A percentile compares a stretch with the other conserved stretches of the same genome.
Evolutionary conservation across 1,284 basidiomycete genomes (phyloP).

Genomic region (Irpex rosettiformis): DNA sequence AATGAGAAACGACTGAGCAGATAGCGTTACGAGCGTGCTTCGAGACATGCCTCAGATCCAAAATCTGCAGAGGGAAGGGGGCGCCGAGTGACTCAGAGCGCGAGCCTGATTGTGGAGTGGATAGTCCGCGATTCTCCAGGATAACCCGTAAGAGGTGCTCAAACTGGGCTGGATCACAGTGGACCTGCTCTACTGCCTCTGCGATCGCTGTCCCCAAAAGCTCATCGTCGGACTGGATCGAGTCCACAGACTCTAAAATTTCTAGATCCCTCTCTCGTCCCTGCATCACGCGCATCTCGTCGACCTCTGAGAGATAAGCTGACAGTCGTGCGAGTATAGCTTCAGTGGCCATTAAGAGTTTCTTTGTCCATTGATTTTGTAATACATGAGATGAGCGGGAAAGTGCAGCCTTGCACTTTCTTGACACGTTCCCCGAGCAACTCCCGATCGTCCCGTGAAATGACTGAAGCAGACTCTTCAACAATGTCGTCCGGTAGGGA

Average conservation of each 20-base stretch:
- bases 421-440: background rate
- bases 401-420: too few species aligned
- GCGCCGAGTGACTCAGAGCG: background rate
- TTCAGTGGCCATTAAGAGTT: too few species aligned
- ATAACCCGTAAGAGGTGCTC: background rate
- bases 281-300: background rate
- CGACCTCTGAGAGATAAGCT: background rate
- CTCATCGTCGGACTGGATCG: background rate
- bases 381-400: too few species aligned
- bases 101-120: too few species aligned
- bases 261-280: background rate
- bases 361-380: too few species aligned
- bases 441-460: background rate
- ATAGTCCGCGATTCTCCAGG: background rate
- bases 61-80: background rate
- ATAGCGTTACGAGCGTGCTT: background rate
- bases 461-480: background rate
- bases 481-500: slow-evolving; percentile 5
- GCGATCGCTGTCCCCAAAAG: background rate
- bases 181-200: background rate
- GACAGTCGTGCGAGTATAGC: background rate
- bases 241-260: background rate
- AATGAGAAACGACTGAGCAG: background rate
- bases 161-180: background rate
- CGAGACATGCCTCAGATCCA: background rate